A percentile compares a stretch with the other conserved stretches of the same genome.
Conservation (phyloP, 2,329 filamentous ascomycete species). For the Ceratocystis albifundus region DNA sequence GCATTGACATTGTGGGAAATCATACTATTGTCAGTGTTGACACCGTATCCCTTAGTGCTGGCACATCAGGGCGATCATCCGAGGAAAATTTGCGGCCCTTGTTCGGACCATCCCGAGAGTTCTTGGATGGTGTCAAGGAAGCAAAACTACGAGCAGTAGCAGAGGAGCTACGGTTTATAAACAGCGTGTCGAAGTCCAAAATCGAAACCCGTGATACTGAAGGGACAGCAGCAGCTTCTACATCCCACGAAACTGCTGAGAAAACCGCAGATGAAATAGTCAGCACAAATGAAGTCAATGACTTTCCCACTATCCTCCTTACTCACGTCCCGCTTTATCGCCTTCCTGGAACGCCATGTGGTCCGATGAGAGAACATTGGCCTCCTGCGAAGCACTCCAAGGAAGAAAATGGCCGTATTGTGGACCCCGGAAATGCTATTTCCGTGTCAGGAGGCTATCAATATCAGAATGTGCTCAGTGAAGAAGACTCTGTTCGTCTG, state of each 20-base stretch:
- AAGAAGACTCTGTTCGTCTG: constrained; percentile 62
- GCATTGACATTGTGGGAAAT: constrained; percentile 83
- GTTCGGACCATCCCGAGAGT: constrained; percentile 64
- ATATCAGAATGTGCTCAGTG: constrained; percentile 86
- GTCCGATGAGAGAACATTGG: constrained; percentile 71
- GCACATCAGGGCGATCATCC: constrained; percentile 40
- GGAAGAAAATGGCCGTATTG: constrained; percentile 23
- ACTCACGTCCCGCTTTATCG: constrained; percentile 87
- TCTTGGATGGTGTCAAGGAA: constrained; percentile 55
- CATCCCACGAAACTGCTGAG: not conserved
- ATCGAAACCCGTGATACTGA: constrained; percentile 30
- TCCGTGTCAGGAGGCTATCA: constrained; percentile 72
- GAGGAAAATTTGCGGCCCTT: constrained; percentile 48
- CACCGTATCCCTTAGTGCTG: constrained; percentile 73
- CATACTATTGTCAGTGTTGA: constrained; percentile 93
- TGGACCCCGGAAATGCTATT: constrained; percentile 66
- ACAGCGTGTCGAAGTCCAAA: constrained; percentile 43
- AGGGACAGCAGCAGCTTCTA: not conserved
- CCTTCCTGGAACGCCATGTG: constrained; percentile 71
- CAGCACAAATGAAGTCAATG: constrained; percentile 39
- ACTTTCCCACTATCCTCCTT: constrained; percentile 78
- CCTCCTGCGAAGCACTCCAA: constrained; percentile 52
- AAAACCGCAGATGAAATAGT: not conserved
- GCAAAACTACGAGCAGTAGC: constrained; percentile 57
- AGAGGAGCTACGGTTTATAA: constrained; percentile 54